phyloP scores from a whole-genome alignment of 1,139 yeast species.

The Saccharomyces hybrid region DNA sequence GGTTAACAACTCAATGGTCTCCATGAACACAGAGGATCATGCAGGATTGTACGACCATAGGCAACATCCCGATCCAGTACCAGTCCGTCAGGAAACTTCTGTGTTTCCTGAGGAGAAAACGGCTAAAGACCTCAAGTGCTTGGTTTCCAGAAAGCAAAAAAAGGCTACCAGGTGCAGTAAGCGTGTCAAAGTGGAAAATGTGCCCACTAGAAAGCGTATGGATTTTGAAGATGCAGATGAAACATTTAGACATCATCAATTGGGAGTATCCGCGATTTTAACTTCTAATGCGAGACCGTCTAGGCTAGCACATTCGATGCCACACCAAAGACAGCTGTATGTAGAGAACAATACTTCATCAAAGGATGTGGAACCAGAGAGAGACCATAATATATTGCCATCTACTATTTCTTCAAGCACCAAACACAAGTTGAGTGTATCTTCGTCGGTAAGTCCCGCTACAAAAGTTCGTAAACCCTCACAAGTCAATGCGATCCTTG shows the following conservation, averaged over 20 bases:
- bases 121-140: no score
- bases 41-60: constrained; percentile 52
- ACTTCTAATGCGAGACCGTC: constrained; percentile 17
- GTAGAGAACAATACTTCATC: neutral
- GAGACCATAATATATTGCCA: neutral
- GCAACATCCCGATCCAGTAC: constrained; percentile 36
- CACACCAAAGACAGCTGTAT: constrained; percentile 7
- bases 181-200: neutral
- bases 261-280: neutral
- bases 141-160: no score
- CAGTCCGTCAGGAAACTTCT: neutral
- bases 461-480: neutral
- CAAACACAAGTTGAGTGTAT: neutral
- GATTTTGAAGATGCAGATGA: constrained; percentile 4
- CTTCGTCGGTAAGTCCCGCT: neutral
- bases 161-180: no score
- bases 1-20: constrained; percentile 24
- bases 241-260: neutral
- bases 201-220: neutral
- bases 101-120: neutral
- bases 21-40: constrained; percentile 36
- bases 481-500: neutral
- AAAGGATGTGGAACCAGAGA: neutral
- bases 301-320: constrained; percentile 15
- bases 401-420: neutral